Conservation (phyloP, 306 rosid species). For the Malus sylvestris region DNA sequence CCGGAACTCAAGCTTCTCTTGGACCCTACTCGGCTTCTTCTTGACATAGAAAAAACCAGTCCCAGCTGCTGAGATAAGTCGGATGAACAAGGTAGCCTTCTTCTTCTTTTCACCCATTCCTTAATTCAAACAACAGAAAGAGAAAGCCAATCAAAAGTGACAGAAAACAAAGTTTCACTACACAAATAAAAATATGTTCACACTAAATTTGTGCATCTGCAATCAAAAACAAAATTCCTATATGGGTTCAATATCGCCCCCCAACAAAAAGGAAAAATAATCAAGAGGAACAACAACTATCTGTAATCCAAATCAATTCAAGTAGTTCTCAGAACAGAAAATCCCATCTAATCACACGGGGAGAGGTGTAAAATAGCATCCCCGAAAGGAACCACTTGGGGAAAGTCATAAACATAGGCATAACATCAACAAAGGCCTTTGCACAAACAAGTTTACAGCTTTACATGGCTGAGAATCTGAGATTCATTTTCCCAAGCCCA, state of each 20-base stretch:
- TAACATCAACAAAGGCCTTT: no score
- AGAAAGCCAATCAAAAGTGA: not conserved
- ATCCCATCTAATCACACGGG: not conserved
- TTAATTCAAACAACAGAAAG: constrained; percentile 16
- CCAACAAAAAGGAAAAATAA: not conserved
- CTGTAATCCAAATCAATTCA: not conserved
- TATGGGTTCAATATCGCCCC: not conserved
- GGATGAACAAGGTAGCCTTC: constrained; percentile 74
- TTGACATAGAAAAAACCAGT: constrained; percentile 94
- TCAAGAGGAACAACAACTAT: not conserved
- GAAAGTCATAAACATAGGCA: no score
- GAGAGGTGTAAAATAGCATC: no score
- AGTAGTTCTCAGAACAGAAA: not conserved
- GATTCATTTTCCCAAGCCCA: not conserved
- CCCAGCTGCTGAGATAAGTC: constrained; percentile 87
- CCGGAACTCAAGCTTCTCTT: constrained; percentile 85
- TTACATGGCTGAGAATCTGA: not conserved
- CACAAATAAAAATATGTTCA: not conserved
- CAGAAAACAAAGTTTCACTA: not conserved
- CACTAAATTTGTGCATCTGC: not conserved
- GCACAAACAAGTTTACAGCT: not conserved
- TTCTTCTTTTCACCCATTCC: constrained; percentile 86
- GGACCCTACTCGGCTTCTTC: constrained; percentile 72
- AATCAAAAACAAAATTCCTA: not conserved
- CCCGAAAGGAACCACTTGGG: no score